Base-by-base conservation (phyloP, 176 grass and related monocot species). In the Carex pumila region DNA sequence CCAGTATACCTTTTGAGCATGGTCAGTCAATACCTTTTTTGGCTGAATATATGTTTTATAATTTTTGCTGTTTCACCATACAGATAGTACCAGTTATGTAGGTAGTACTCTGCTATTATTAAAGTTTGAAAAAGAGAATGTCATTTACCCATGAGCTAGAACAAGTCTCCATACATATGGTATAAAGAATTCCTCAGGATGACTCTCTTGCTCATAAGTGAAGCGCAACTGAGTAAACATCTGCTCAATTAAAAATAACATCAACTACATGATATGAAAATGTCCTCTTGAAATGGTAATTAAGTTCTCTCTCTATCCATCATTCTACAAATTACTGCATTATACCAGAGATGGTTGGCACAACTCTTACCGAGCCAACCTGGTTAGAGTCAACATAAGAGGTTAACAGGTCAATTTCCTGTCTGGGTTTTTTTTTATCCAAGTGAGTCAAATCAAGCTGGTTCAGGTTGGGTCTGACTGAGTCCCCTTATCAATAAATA, bases 151-250 rank as follows among this genome's bases (percentile, higher is more conserved):
- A 37, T 87, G 81, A 11, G 96, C 89, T 81, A 99, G 85, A 82
- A 94, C 90, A 89, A 99, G 88, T 12, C 91, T 88, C 93, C 96
- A 99, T 69, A 94, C 91, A 89, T 99, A 99, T 87, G 96, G 96
- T 83, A 99, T 99, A 81, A 99, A 99, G 87, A 99, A 99, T 85
- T 95, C 93, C 82, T 99, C 96, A 34, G 93, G 96, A 76, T 99
- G 96, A 90, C 88, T 95, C 88, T 99, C 96, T 94, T 99, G 96
- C 84, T 99, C 93, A 85, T 99, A 99, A 67, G 96, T 99, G 83
- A 99, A 99, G 5, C 93, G 85, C 85, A 99, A 90, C 66, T 99
- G 93, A 31, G 91, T 99, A 88, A 99, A 99, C 89, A 99, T 95
- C 96, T 99, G 93, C 65, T 85, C 89, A 95, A 87, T 55, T 81